Evolutionary conservation across 164 flowering plant genomes (phyloP).

Genomic region (Piper longum): DNA sequence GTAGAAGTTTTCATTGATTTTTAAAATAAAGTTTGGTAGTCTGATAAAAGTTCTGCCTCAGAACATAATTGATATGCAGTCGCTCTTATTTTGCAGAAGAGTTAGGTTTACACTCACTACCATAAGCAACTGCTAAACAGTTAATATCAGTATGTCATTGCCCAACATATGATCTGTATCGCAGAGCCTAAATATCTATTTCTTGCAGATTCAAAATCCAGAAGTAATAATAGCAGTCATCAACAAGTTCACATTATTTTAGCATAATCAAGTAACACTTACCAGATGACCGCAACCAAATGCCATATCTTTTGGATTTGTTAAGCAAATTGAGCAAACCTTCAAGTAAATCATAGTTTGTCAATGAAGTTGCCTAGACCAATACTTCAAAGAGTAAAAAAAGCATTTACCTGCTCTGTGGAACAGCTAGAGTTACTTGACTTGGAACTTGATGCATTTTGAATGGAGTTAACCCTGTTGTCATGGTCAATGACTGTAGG

Average conservation of each 20-base stretch:
- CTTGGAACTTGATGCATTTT: slow-evolving; percentile 11
- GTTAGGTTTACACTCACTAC: too few species aligned
- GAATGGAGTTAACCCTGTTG: slow-evolving; percentile 18
- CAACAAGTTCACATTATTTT: neutral
- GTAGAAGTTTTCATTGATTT: too few species aligned
- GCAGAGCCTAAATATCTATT: neutral
- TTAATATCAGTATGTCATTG: neutral
- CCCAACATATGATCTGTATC: too few species aligned
- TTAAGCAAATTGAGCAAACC: slow-evolving; percentile 81
- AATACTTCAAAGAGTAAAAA: neutral
- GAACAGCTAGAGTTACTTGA: slow-evolving; percentile 12
- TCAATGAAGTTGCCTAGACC: neutral
- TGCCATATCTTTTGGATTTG: slow-evolving; percentile 77
- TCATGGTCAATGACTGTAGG: slow-evolving; percentile 51
- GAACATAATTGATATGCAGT: too few species aligned
- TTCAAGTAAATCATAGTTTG: slow-evolving; percentile 6
- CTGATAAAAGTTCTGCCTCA: too few species aligned
- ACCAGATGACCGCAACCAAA: slow-evolving; percentile 86
- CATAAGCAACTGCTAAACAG: too few species aligned
- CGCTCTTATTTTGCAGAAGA: too few species aligned
- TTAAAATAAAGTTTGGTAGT: too few species aligned
- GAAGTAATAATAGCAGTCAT: neutral
- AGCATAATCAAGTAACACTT: slow-evolving; percentile 9
- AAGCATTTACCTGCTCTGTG: slow-evolving; percentile 31
- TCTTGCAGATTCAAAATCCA: neutral